Evolutionary conservation across 139 green algal genomes (phyloP), one percentile per base, ranked within the genome.

Genomic region (Coccomyxa sp.): DNA sequence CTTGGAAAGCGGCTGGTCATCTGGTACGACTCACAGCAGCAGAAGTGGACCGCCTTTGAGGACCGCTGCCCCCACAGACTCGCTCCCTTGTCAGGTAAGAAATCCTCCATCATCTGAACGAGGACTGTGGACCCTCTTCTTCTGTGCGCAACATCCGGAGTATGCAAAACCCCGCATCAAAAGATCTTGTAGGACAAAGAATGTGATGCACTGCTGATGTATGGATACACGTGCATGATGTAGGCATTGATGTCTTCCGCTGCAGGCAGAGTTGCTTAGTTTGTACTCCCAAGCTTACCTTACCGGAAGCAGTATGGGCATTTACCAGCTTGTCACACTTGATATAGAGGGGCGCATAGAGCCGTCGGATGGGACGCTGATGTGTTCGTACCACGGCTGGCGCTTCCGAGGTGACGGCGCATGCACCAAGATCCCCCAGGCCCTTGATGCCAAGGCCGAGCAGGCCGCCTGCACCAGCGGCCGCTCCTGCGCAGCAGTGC

Each of bases 311-410:
- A n/a, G n/a, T 78, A 28, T 27, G 25, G 30, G 45, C 1, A 31
- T 12, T 28, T 38, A n/a, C 28, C 58, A 23, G 13, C 71, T 66
- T 67, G 45, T 79, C 17, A 45, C 23, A 21, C 1, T 32, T 16
- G 1, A 79, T n/a, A 59, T 80, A 81, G 90, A 93, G 84, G 89
- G 91, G 17, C 83, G 89, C 27, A 79, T 94, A 0, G 87, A 91
- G 57, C 38, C 66, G 27, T 16, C 63, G 0, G 81, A 84, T 18
- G 89, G 89, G 79, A 81, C 83, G 38, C 81, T 94, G 84, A 81
- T 82, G 71, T 94, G 91, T 84, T 79, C 76, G 30, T 91, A 91
- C 32, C 89, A 94, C 83, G 88, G 91, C 16, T 86, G 82, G 82
- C 31, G 63, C 32, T 83, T 86, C 80, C 63, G 87, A 15, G 75